These are phyloP conservation scores for Geosmithia putterillii DNA, from an alignment of 2,329 filamentous ascomycete species.

Conservation along the genomic window DNA sequence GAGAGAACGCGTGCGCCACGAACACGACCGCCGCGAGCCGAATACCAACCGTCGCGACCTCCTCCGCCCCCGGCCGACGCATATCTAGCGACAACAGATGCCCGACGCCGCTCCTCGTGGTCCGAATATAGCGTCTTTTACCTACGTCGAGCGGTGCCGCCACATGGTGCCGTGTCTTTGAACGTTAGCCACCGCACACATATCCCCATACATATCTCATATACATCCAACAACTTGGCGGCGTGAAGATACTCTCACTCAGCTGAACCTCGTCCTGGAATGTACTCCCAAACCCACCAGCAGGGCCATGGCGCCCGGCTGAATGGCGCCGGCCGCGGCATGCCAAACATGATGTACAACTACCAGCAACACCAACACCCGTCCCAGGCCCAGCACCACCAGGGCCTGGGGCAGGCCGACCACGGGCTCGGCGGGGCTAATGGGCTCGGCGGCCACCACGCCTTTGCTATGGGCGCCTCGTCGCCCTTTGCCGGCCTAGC, in stretches of 20 bases:
- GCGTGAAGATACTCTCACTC: not conserved
- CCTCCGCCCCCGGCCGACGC: not conserved
- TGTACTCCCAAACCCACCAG: constrained; percentile 64
- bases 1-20: not conserved
- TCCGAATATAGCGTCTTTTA: constrained; percentile 2
- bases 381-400: constrained; percentile 52
- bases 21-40: not conserved
- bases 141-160: constrained; percentile 1
- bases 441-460: constrained; percentile 35
- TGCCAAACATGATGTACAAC: constrained; percentile 55
- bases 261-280: constrained; percentile 27
- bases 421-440: constrained; percentile 42
- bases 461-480: constrained; percentile 45
- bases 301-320: constrained; percentile 65
- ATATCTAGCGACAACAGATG: constrained; percentile 1
- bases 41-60: not conserved
- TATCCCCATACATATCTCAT: not conserved
- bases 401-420: constrained; percentile 41
- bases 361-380: constrained; percentile 57
- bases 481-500: constrained; percentile 46
- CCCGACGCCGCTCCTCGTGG: constrained; percentile 1
- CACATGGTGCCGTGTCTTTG: not conserved
- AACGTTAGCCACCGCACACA: too few relatives aligned
- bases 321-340: constrained; percentile 46
- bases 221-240: not conserved